A percentile compares a stretch with the other conserved stretches of the same genome.
These are phyloP conservation scores for Yueomyces sp. DNA, from an alignment of 805 yeast species.

Conservation along the genomic window DNA sequence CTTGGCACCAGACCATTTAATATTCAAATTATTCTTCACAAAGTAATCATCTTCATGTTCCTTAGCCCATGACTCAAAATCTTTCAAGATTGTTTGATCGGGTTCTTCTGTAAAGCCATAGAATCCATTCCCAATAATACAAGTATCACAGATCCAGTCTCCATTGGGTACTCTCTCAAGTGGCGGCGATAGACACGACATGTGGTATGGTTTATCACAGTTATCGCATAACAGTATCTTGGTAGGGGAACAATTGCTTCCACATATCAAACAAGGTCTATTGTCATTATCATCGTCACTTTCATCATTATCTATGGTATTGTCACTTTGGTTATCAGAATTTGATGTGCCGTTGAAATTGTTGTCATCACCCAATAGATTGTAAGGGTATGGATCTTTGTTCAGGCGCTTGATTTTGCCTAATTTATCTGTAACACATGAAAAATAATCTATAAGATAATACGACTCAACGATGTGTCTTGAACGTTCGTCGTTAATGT, in stretches of 20 bases:
- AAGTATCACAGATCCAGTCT: conserved; percentile 71
- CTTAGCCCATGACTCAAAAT: conserved; percentile 30
- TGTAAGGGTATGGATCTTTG: conserved; percentile 20
- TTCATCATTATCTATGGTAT: neutral
- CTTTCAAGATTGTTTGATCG: conserved; percentile 38
- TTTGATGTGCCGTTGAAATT: neutral
- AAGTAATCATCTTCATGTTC: neutral
- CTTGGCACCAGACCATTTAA: conserved; percentile 16
- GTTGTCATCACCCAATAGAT: conserved; percentile 18
- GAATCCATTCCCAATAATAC: conserved; percentile 77
- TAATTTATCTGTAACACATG: neutral
- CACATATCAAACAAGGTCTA: conserved; percentile 32
- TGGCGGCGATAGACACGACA: conserved; percentile 50
- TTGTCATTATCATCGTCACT: neutral
- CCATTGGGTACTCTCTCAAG: conserved; percentile 14
- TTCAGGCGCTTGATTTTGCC: neutral
- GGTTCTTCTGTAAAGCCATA: conserved; percentile 75
- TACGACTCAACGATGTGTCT: neutral
- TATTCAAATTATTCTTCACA: conserved; percentile 32
- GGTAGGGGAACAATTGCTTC: conserved; percentile 31
- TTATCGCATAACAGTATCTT: conserved; percentile 54
- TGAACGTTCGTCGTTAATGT: neutral
- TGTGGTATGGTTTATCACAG: conserved; percentile 45
- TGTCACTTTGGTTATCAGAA: neutral
- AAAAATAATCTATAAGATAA: neutral